phyloP scores from a whole-genome alignment of 257 asterid genomes.

The Ligustrum vulgare region DNA sequence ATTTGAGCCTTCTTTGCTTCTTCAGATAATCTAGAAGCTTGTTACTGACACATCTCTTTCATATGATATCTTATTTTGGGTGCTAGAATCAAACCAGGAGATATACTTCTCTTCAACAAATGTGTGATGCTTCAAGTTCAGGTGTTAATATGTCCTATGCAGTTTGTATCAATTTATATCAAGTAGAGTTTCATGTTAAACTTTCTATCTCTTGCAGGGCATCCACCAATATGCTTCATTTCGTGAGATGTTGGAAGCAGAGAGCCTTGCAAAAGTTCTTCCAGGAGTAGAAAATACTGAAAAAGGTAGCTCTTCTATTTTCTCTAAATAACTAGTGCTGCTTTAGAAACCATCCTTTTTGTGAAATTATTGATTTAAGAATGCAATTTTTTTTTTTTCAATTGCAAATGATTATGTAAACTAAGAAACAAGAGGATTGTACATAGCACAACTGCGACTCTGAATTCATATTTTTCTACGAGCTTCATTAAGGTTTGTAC shows the following conservation, averaged over 20 bases:
- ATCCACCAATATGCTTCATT: constrained; percentile 69
- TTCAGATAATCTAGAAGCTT: background rate
- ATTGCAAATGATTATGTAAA: background rate
- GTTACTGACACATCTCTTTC: constrained; percentile 15
- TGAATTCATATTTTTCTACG: background rate
- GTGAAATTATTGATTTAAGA: background rate
- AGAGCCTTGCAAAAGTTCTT: constrained; percentile 63
- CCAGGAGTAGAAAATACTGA: constrained; percentile 69
- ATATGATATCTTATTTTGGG: constrained; percentile 28
- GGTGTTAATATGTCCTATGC: constrained; percentile 46
- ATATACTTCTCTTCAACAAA: constrained; percentile 63
- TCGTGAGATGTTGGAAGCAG: constrained; percentile 73
- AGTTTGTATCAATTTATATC: constrained; percentile 20
- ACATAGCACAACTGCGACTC: background rate
- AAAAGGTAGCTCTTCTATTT: constrained; percentile 49
- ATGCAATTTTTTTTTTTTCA: background rate
- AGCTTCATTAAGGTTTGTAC: background rate
- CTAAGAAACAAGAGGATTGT: background rate
- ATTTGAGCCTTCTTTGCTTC: background rate
- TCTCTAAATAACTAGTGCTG: background rate
- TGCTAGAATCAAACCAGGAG: constrained; percentile 59
- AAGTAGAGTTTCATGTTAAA: constrained; percentile 15
- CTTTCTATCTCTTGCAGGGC: constrained; percentile 46
- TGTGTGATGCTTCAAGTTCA: constrained; percentile 76
- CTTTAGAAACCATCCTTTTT: background rate